phyloP scores from a whole-genome alignment of 495 filamentous ascomycete genomes.

The Neurospora sp. region DNA sequence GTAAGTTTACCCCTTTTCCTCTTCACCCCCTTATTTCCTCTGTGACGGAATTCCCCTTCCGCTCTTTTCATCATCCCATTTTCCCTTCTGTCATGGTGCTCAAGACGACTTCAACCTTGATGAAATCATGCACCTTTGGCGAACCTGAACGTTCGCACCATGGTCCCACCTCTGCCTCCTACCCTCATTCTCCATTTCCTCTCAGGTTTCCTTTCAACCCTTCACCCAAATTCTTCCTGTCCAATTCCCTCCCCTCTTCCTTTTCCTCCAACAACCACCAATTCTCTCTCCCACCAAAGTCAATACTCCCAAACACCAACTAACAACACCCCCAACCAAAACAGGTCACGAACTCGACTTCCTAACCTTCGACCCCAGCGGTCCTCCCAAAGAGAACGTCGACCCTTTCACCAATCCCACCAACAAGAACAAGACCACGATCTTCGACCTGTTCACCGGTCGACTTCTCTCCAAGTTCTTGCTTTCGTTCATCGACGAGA shows the following conservation, averaged over 20 bases:
- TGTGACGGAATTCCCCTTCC: not conserved
- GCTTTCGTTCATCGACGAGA: conserved; percentile 37
- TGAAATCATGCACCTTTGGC: not conserved
- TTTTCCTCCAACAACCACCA: not conserved
- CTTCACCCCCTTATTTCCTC: not conserved
- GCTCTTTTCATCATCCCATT: not conserved
- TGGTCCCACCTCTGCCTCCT: not conserved
- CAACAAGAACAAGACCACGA: not conserved
- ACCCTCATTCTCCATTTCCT: not conserved
- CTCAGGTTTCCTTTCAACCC: not conserved
- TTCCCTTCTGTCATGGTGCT: not conserved
- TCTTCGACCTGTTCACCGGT: conserved; percentile 26
- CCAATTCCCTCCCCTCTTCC: too few relatives aligned
- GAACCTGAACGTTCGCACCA: not conserved
- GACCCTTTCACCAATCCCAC: not conserved
- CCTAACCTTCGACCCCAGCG: conserved; percentile 32
- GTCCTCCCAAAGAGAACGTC: conserved; percentile 32
- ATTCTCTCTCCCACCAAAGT: not conserved
- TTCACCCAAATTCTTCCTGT: not conserved
- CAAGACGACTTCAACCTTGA: not conserved
- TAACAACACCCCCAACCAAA: conserved; percentile 10
- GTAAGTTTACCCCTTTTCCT: conserved; percentile 18
- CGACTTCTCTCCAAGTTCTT: conserved; percentile 39
- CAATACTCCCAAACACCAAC: not conserved
- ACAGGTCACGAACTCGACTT: conserved; percentile 38